These are phyloP conservation scores for Candida xyloterini DNA, from an alignment of 805 yeast genomes.

Conservation along the genomic window DNA sequence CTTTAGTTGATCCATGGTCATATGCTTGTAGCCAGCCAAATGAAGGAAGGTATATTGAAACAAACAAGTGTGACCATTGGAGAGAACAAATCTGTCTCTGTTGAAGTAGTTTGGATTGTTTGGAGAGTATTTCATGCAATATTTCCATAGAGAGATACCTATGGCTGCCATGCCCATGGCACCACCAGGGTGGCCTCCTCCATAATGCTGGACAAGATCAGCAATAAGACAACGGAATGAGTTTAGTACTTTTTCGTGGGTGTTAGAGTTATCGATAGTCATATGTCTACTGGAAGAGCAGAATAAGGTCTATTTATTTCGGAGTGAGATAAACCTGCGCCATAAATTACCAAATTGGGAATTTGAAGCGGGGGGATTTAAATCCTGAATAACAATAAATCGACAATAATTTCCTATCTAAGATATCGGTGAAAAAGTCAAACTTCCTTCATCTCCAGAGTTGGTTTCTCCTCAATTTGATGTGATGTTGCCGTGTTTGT, in stretches of 20 bases:
- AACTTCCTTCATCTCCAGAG: slow-evolving; percentile 1
- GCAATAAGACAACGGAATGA: slow-evolving; percentile 34
- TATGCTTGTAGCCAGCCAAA: slow-evolving; percentile 72
- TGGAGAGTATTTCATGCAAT: slow-evolving; percentile 77
- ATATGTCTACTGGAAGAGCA: slow-evolving; percentile 5
- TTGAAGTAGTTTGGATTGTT: slow-evolving; percentile 87
- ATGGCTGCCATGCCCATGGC: slow-evolving; percentile 97
- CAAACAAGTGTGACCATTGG: slow-evolving; percentile 96
- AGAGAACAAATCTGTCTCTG: slow-evolving; percentile 91
- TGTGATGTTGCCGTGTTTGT: background rate
- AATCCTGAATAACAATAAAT: background rate
- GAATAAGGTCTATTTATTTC: slow-evolving; percentile 1
- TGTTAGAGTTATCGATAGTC: slow-evolving; percentile 22
- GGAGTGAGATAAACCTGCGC: background rate
- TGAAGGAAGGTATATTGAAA: slow-evolving; percentile 82
- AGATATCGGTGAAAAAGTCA: background rate
- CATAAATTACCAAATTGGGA: slow-evolving; percentile 1
- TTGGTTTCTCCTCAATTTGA: slow-evolving; percentile 2
- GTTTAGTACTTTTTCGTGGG: slow-evolving; percentile 29
- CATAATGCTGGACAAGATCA: slow-evolving; percentile 33
- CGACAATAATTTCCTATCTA: background rate
- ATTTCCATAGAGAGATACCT: slow-evolving; percentile 81
- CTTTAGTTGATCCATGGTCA: slow-evolving; percentile 81
- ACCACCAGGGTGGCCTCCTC: slow-evolving; percentile 95
- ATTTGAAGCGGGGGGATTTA: slow-evolving; percentile 1